Conservation (phyloP, 2,329 filamentous ascomycete genomes). For the Calonectria pseudoturangicola region DNA sequence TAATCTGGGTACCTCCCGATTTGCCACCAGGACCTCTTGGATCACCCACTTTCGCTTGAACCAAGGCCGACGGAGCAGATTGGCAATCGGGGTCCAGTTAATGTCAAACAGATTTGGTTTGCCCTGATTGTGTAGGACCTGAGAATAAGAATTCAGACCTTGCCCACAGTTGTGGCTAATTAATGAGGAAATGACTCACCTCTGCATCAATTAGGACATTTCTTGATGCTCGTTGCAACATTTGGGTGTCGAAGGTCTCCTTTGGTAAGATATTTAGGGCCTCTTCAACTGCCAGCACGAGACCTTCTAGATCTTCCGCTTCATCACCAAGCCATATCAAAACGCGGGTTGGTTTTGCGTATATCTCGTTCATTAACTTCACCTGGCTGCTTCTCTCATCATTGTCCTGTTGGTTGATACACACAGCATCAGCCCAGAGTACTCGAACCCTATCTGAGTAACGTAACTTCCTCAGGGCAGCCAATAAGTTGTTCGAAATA, state of each 20-base stretch:
- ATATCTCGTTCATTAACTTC: neutral
- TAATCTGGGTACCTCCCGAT: neutral
- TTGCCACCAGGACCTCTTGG: conserved; percentile 25
- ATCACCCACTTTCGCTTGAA: conserved; percentile 33
- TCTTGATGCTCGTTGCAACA: neutral
- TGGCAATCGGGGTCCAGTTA: conserved; percentile 18
- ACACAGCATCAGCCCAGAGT: neutral
- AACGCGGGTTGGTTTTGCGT: neutral
- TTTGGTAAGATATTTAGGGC: neutral
- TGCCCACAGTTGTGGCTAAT: neutral
- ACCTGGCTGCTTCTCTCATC: neutral
- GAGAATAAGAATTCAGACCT: neutral
- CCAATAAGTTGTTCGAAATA: conserved; percentile 12
- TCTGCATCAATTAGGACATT: neutral
- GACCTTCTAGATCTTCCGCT: neutral
- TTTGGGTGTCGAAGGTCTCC: neutral
- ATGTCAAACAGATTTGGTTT: conserved; percentile 26
- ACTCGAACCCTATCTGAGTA: neutral
- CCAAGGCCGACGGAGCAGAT: conserved; percentile 24
- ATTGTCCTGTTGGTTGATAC: neutral
- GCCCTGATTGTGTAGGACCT: neutral
- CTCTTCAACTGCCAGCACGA: neutral
- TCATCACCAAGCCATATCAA: conserved; percentile 8
- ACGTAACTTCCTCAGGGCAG: neutral
- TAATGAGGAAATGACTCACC: neutral